phyloP scores from a whole-genome alignment of 306 rosid genomes.

The Spatholobus suberectus region DNA sequence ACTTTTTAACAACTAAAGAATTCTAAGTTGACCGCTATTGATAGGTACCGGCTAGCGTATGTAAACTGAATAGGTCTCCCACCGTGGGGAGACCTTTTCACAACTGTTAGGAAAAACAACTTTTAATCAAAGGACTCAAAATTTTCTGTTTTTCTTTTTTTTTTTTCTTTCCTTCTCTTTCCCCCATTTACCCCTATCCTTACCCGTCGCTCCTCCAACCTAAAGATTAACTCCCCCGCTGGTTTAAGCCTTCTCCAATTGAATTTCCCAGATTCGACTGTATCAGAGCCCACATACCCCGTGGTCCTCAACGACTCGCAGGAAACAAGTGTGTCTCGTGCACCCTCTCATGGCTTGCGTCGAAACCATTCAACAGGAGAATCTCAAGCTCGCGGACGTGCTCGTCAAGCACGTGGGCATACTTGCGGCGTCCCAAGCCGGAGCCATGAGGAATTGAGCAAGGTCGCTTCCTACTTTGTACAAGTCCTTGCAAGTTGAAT shows the following conservation, averaged over 20 bases:
- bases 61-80: too few species aligned
- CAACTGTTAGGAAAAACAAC: too few species aligned
- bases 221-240: too few species aligned
- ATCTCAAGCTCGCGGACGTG: constrained; percentile 66
- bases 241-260: constrained; percentile 45
- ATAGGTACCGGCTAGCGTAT: too few species aligned
- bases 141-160: too few species aligned
- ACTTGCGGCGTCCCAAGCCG: constrained; percentile 71
- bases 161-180: too few species aligned
- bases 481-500: constrained; percentile 68
- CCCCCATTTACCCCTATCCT: too few species aligned
- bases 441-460: constrained; percentile 83
- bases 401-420: constrained; percentile 62
- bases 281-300: constrained; percentile 58
- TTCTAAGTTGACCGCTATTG: too few species aligned
- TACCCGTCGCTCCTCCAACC: too few species aligned
- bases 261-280: constrained; percentile 32
- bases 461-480: constrained; percentile 77
- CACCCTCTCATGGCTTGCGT: constrained; percentile 89
- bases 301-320: constrained; percentile 70
- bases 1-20: too few species aligned
- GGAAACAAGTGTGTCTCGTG: constrained; percentile 79
- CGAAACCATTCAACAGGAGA: constrained; percentile 69
- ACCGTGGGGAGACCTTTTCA: too few species aligned
- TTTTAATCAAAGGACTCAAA: too few species aligned